A percentile compares a stretch with the other conserved stretches of the same genome.
These are phyloP conservation scores for Microdochium bolleyi DNA, from an alignment of 2,329 filamentous ascomycete genomes.

Conservation along the genomic window DNA sequence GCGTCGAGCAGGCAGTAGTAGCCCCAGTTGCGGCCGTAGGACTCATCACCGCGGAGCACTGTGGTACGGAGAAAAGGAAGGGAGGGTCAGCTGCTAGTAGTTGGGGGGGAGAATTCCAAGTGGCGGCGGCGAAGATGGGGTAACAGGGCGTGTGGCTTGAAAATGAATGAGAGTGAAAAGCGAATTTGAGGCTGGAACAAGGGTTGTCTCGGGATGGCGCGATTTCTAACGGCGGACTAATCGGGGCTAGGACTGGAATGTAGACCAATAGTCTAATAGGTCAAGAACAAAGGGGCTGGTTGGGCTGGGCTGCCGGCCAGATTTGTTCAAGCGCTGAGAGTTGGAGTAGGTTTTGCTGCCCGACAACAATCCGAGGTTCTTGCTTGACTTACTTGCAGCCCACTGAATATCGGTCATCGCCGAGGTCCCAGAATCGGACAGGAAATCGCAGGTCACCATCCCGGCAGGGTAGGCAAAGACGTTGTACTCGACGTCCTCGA, in stretches of 20 bases:
- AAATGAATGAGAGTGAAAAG: no score
- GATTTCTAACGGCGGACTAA: no score
- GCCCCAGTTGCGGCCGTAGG: conserved; percentile 15
- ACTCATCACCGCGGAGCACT: conserved; percentile 17
- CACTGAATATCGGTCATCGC: conserved; percentile 18
- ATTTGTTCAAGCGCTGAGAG: no score
- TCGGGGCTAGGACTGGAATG: neutral
- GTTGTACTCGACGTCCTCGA: conserved; percentile 1
- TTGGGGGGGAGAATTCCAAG: neutral
- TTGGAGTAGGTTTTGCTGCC: no score
- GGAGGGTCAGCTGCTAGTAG: no score
- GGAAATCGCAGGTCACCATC: conserved; percentile 14
- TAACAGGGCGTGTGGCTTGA: no score
- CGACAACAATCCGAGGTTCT: no score
- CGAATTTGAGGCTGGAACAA: neutral
- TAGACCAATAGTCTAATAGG: neutral
- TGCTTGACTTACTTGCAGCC: conserved; percentile 11
- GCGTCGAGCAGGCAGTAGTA: conserved; percentile 16
- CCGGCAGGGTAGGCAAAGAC: conserved; percentile 6
- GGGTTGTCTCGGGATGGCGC: no score
- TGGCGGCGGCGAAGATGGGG: no score
- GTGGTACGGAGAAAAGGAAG: neutral
- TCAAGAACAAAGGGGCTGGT: neutral
- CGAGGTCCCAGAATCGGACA: conserved; percentile 16
- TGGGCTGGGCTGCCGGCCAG: no score